These are phyloP conservation scores for Sclerotinia minor DNA, from an alignment of 2,329 filamentous ascomycete genomes.

Conservation along the genomic window DNA sequence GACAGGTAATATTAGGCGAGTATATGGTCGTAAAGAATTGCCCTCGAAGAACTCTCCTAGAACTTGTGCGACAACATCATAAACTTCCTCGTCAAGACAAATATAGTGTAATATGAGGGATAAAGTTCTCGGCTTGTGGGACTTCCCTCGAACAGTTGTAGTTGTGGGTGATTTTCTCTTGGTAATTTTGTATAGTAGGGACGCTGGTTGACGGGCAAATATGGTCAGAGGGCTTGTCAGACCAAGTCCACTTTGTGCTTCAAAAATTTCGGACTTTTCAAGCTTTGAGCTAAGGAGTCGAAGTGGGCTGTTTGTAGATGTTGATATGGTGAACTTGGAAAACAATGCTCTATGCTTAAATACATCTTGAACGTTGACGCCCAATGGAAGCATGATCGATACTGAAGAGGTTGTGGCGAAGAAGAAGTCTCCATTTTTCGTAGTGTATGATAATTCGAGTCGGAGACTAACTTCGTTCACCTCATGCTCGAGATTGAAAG, in stretches of 20 bases:
- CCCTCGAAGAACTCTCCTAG: slow-evolving; percentile 46
- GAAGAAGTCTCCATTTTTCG: slow-evolving; percentile 62
- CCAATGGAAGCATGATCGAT: slow-evolving; percentile 75
- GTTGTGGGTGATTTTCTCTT: slow-evolving; percentile 48
- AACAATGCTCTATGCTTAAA: slow-evolving; percentile 83
- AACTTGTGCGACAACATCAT: slow-evolving; percentile 49
- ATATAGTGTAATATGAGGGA: slow-evolving; percentile 74
- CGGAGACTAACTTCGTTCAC: slow-evolving; percentile 69
- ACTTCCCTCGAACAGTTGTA: slow-evolving; percentile 37
- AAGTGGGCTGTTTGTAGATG: slow-evolving; percentile 72
- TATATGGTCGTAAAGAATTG: slow-evolving; percentile 49
- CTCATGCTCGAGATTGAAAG: slow-evolving; percentile 82
- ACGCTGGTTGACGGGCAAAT: slow-evolving; percentile 79
- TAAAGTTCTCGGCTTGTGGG: slow-evolving; percentile 47
- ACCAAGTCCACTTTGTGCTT: slow-evolving; percentile 59
- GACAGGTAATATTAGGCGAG: slow-evolving; percentile 48
- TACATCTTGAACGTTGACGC: slow-evolving; percentile 94
- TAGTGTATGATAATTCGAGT: slow-evolving; percentile 74
- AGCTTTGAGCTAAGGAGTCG: slow-evolving; percentile 72
- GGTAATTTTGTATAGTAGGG: slow-evolving; percentile 75
- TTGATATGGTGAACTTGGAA: slow-evolving; percentile 88
- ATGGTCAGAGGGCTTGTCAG: slow-evolving; percentile 59
- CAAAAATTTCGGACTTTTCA: slow-evolving; percentile 67
- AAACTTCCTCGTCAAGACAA: slow-evolving; percentile 73
- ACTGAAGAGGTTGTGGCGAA: slow-evolving; percentile 64